Percentiles rank a stretch among this genome's conserved stretches.
phyloP scores from a whole-genome alignment of 805 yeast genomes.

The Starmerella etchellsii region DNA sequence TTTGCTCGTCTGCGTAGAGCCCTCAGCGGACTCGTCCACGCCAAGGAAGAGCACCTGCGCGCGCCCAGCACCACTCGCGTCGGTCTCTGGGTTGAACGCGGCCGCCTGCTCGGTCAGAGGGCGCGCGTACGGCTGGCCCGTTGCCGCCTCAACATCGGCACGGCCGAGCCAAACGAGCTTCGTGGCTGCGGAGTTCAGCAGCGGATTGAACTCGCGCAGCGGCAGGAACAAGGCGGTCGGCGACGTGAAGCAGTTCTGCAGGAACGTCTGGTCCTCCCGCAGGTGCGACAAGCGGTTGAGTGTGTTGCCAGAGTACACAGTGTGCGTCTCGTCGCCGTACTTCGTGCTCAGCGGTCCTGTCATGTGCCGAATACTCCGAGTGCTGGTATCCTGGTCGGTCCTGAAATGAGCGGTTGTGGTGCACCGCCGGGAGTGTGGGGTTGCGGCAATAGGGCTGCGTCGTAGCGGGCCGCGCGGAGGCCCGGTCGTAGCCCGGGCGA shows the following conservation, averaged over 20 bases:
- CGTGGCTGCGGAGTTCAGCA: constrained; percentile 11
- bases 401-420: no score
- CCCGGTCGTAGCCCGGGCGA: no score
- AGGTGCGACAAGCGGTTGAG: constrained; percentile 54
- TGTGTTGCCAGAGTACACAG: constrained; percentile 38
- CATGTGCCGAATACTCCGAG: no score
- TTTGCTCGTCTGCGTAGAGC: constrained; percentile 11
- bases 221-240: constrained; percentile 40
- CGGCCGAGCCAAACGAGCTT: constrained; percentile 28
- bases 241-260: constrained; percentile 35
- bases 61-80: constrained; percentile 23
- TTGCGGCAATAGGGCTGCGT: no score
- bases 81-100: constrained; percentile 28
- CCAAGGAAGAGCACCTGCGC: constrained; percentile 37
- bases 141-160: constrained; percentile 24
- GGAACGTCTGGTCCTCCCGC: constrained; percentile 42
- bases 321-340: constrained; percentile 25
- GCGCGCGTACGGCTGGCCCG: constrained; percentile 28
- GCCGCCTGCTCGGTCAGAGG: constrained; percentile 23
- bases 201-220: constrained; percentile 24
- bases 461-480: no score
- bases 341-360: constrained; percentile 19
- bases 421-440: no score
- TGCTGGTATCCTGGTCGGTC: no score
- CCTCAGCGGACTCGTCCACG: constrained; percentile 31